Evolutionary conservation across 2,329 filamentous ascomycete genomes (phyloP).

Genomic region (Claviceps sp.): DNA sequence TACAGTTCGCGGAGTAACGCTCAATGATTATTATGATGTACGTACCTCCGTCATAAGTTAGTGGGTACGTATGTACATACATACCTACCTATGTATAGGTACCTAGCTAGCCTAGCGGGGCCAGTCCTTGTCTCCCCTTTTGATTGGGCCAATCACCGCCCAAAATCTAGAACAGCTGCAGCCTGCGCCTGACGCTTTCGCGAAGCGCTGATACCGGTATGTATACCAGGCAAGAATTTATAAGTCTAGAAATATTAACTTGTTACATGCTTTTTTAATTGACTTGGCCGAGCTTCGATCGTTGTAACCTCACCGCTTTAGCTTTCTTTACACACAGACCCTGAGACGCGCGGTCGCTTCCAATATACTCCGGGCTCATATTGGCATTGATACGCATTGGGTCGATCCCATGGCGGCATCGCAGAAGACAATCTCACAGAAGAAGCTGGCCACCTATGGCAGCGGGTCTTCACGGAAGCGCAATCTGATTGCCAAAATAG

Average conservation of each 20-base stretch:
- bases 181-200: not conserved
- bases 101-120: no score
- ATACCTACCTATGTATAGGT: no score
- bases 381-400: not conserved
- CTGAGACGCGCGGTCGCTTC: not conserved
- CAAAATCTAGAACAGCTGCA: not conserved
- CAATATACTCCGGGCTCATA: not conserved
- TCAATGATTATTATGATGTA: no score
- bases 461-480: conserved; percentile 1
- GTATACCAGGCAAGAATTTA: no score
- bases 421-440: not conserved
- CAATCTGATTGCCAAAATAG: not conserved
- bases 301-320: not conserved
- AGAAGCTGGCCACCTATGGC: conserved; percentile 2
- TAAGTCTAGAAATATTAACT: not conserved
- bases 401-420: conserved; percentile 1
- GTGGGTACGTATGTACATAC: no score
- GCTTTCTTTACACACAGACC: not conserved
- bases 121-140: not conserved
- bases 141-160: not conserved
- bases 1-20: no score
- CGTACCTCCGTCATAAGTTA: no score
- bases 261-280: not conserved
- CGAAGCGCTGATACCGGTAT: not conserved
- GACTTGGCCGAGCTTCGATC: not conserved